These are phyloP conservation scores for Carex parvula DNA, from an alignment of 176 grass and related monocot species.

Conservation along the genomic window DNA sequence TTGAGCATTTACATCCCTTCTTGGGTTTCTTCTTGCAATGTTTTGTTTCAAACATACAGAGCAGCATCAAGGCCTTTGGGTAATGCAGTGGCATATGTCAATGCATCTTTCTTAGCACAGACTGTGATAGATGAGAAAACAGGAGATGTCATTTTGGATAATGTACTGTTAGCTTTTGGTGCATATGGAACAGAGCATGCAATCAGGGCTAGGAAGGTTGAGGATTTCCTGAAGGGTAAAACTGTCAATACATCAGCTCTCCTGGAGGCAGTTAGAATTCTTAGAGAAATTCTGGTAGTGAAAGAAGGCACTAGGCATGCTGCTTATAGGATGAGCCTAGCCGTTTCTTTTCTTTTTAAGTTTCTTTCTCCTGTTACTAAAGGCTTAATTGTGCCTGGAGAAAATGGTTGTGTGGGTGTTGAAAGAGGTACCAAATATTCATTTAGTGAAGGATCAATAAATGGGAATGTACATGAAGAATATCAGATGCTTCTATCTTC, in stretches of 20 bases:
- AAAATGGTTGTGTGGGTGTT: constrained; percentile 14
- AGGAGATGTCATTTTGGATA: constrained; percentile 39
- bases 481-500: constrained; percentile 42
- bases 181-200: constrained; percentile 61
- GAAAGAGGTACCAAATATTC: constrained; percentile 1
- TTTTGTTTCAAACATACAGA: constrained; percentile 72
- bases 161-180: constrained; percentile 60
- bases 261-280: constrained; percentile 52
- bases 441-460: constrained; percentile 7
- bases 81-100: constrained; percentile 80
- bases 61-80: constrained; percentile 69
- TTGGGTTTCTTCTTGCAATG: constrained; percentile 31
- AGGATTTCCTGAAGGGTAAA: constrained; percentile 67
- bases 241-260: constrained; percentile 37
- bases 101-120: constrained; percentile 71
- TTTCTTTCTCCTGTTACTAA: constrained; percentile 63
- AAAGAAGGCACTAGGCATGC: constrained; percentile 58
- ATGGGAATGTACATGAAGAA: constrained; percentile 7
- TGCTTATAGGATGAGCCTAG: constrained; percentile 61
- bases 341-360: constrained; percentile 61
- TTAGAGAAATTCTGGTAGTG: constrained; percentile 42
- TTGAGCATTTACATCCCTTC: constrained; percentile 59
- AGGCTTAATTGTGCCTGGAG: not conserved
- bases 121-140: constrained; percentile 34
- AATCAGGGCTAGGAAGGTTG: constrained; percentile 59